These are phyloP conservation scores for Coemansia guatemalensis DNA, from an alignment of 192 early-diverging fungal species.

Conservation along the genomic window DNA sequence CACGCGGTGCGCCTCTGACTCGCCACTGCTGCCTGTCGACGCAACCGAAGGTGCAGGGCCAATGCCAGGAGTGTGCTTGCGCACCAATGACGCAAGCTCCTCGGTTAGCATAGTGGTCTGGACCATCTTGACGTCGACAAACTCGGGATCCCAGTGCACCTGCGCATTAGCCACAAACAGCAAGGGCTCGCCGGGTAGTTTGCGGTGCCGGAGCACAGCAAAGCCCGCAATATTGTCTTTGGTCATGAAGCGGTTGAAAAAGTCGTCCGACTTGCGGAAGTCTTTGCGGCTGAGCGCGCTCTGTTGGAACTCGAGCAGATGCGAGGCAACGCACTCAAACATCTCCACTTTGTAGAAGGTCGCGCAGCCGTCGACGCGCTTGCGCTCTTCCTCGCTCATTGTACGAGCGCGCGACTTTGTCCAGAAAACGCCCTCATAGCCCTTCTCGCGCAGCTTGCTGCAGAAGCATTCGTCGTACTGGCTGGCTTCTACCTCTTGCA, in stretches of 20 bases:
- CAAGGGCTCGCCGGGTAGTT: conserved; percentile 58
- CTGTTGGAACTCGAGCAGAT: conserved; percentile 93
- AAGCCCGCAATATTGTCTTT: conserved; percentile 94
- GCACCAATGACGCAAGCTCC: conserved; percentile 70
- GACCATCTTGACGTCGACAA: conserved; percentile 93
- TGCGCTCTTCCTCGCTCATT: conserved; percentile 87
- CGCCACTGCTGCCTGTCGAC: conserved; percentile 11
- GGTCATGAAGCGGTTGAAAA: conserved; percentile 96
- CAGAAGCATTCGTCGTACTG: conserved; percentile 90
- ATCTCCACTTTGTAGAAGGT: conserved; percentile 87
- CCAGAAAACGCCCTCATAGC: conserved; percentile 91
- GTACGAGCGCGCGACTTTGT: conserved; percentile 94
- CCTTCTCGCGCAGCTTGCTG: conserved; percentile 61
- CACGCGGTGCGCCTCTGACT: conserved; percentile 41
- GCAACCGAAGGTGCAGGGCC: background rate
- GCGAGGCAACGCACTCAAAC: conserved; percentile 80
- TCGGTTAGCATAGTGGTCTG: conserved; percentile 94
- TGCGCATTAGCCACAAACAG: conserved; percentile 88
- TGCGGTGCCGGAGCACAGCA: conserved; percentile 80
- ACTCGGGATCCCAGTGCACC: conserved; percentile 91
- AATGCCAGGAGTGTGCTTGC: conserved; percentile 41
- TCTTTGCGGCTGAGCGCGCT: conserved; percentile 83
- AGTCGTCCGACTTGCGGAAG: conserved; percentile 87
- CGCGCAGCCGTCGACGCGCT: conserved; percentile 92
- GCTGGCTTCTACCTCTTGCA: conserved; percentile 89